A percentile compares a stretch with the other conserved stretches of the same genome.
phyloP scores from a whole-genome alignment of 2,329 filamentous ascomycete genomes.

The Sclerotinia glacialis region DNA sequence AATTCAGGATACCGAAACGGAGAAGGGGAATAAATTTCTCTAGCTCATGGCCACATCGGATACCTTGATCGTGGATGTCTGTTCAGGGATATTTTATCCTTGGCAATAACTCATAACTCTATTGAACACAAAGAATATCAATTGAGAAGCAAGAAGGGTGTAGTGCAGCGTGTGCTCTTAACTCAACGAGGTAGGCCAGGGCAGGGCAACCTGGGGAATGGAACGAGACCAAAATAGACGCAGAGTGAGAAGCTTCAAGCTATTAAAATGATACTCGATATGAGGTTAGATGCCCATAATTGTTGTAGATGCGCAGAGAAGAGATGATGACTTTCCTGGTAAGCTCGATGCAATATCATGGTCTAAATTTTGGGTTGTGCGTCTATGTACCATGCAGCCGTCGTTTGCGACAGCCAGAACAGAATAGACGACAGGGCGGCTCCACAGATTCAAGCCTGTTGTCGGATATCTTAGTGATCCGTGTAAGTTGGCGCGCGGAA shows the following conservation, averaged over 20 bases:
- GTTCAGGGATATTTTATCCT: not conserved
- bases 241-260: not conserved
- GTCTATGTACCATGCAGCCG: not conserved
- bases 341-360: not conserved
- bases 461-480: not conserved
- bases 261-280: not conserved
- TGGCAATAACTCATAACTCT: not conserved
- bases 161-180: too few relatives aligned
- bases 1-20: not conserved
- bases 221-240: not conserved
- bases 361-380: not conserved
- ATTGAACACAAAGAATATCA: not conserved
- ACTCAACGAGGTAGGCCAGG: not conserved
- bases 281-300: not conserved
- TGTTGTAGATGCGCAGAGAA: not conserved
- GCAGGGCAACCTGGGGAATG: not conserved
- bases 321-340: not conserved
- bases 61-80: not conserved
- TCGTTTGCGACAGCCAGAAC: not conserved
- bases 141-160: not conserved
- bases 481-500: conserved; percentile 20
- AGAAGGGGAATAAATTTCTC: not conserved
- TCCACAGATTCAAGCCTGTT: conserved; percentile 11
- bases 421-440: conserved; percentile 7
- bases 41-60: not conserved